These are phyloP conservation scores for Globisporangium lucens DNA, from an alignment of 352 stramenopile species.

Conservation along the genomic window DNA sequence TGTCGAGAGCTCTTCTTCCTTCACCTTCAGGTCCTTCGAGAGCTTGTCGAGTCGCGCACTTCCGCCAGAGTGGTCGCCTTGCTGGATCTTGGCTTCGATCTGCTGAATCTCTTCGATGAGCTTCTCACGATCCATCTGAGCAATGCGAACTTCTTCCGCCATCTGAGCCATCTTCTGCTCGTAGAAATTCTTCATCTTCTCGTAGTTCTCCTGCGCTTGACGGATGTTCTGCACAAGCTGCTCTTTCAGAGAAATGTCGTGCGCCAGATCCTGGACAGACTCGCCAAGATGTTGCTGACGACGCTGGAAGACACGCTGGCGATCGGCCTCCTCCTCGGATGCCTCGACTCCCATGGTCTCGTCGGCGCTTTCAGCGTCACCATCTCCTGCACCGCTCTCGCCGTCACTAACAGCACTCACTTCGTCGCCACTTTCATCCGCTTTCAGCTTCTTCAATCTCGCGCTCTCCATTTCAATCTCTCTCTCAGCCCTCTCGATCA, in stretches of 20 bases:
- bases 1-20: conserved; percentile 66
- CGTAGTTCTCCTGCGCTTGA: conserved; percentile 78
- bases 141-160: conserved; percentile 62
- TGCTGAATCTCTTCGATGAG: conserved; percentile 77
- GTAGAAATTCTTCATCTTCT: conserved; percentile 80
- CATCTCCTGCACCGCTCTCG: conserved; percentile 12
- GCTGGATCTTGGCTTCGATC: conserved; percentile 59
- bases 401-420: conserved; percentile 34
- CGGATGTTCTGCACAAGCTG: conserved; percentile 80
- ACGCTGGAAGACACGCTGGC: conserved; percentile 80
- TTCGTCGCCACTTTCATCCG: conserved; percentile 48
- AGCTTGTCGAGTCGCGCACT: conserved; percentile 65
- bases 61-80: conserved; percentile 48
- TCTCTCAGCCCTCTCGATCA: conserved; percentile 68
- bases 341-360: conserved; percentile 33
- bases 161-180: conserved; percentile 84
- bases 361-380: conserved; percentile 31
- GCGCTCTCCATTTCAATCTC: conserved; percentile 78
- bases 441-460: conserved; percentile 69
- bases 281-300: conserved; percentile 77
- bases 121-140: conserved; percentile 64
- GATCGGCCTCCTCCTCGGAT: conserved; percentile 66
- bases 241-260: conserved; percentile 86
- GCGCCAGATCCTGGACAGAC: conserved; percentile 71
- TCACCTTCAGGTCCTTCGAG: conserved; percentile 69